Evolutionary conservation across 1,284 basidiomycete species (phyloP), one percentile per base, ranked within the genome.

Genomic region (Inonotus hispidus): DNA sequence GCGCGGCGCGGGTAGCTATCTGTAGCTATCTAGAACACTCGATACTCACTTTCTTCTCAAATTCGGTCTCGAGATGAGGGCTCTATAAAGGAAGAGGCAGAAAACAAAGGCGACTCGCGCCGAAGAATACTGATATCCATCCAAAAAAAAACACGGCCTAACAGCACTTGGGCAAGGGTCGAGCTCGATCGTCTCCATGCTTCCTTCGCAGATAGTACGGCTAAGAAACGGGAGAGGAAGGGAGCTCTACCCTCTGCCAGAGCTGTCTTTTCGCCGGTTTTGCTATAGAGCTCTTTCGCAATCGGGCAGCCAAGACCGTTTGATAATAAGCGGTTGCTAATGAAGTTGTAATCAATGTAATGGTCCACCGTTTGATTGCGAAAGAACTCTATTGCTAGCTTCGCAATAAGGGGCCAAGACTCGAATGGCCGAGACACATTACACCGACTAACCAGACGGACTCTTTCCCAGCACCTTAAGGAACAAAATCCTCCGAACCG

Each of bases 91-190:
- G 13, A 14, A n/a, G 19, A n/a, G 1, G 19, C 2, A 43, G 0
- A n/a, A 21, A 7, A 43, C 16, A 43, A 43, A 43, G 7, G 16
- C 16, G 16, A 43, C 8, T 21, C 16, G 19, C 16, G 5, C n/a
- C n/a, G 41, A 4, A 6, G 6, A 43, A n/a, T 11, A 19, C 41
- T 43, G 16, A 4, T 14, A 16, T 43, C 16, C 13, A 21, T n/a
- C 41, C 10, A 6, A 23, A 37, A 6, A 23, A 37, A 21, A 29
- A 35, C 32, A 27, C 45, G 16, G 13, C 39, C 19, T n/a, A 11
- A 53, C 63, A 64, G 56, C 58, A 39, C 32, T 46, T 61, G 63
- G 63, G 59, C 56, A 64, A 64, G 59, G 63, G 63, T 64, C 63
- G 63, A 64, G 63, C 63, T 64, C 63, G 63, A 61, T 61, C 59